Percentiles rank a stretch among this genome's conserved stretches.
phyloP scores from a whole-genome alignment of 2,329 filamentous ascomycete genomes.

The Blastomyces silverae region DNA sequence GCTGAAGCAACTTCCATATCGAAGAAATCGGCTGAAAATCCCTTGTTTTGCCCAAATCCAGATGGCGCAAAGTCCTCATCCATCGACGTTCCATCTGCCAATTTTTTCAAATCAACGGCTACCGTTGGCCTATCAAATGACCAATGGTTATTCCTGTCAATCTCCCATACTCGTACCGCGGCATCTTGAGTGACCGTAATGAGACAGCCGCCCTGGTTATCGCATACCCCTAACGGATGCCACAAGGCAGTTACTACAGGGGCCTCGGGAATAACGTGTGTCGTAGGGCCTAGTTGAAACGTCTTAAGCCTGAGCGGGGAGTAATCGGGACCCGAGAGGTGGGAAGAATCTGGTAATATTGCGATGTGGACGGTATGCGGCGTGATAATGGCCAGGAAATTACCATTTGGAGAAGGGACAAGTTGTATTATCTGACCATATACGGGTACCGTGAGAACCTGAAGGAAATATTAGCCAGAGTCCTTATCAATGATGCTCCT shows the following conservation, averaged over 20 bases:
- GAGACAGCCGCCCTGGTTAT: slow-evolving; percentile 62
- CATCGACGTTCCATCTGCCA: slow-evolving; percentile 73
- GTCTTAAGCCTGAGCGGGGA: slow-evolving; percentile 71
- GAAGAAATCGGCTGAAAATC: slow-evolving; percentile 79
- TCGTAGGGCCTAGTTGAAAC: slow-evolving; percentile 86
- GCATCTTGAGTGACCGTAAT: slow-evolving; percentile 86
- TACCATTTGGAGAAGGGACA: slow-evolving; percentile 70
- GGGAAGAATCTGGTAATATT: slow-evolving; percentile 71
- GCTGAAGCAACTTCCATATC: slow-evolving; percentile 93
- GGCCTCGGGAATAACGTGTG: slow-evolving; percentile 79
- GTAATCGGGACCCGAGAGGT: slow-evolving; percentile 62
- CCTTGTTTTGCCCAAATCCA: slow-evolving; percentile 64
- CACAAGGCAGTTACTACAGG: slow-evolving; percentile 75
- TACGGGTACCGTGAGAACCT: slow-evolving; percentile 71
- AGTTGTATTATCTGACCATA: slow-evolving; percentile 80
- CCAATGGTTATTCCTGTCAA: slow-evolving; percentile 75
- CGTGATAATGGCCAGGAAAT: slow-evolving; percentile 78
- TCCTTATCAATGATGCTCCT: slow-evolving; percentile 34
- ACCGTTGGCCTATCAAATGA: slow-evolving; percentile 79
- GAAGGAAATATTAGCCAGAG: slow-evolving; percentile 30
- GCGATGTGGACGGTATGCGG: slow-evolving; percentile 83
- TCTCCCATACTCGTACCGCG: slow-evolving; percentile 82
- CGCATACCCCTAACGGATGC: slow-evolving; percentile 76
- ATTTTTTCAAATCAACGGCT: slow-evolving; percentile 79
- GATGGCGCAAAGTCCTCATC: slow-evolving; percentile 80